These are phyloP conservation scores for Orbilia ellipsospora DNA, from an alignment of 2,329 filamentous ascomycete species.

Conservation along the genomic window DNA sequence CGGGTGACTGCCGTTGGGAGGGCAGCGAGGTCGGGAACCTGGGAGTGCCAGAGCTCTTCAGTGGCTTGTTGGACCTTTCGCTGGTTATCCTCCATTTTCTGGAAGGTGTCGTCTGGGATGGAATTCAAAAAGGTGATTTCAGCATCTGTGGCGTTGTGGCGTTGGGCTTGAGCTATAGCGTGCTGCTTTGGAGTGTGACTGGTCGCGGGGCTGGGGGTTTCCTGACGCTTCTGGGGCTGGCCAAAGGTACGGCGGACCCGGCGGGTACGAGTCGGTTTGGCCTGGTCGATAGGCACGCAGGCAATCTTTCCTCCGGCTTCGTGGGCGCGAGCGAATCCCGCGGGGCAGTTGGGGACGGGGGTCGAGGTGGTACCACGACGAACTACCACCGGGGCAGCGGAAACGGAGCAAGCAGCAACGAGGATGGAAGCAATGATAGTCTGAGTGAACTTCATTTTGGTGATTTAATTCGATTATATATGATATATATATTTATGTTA, in stretches of 20 bases:
- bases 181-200: constrained; percentile 27
- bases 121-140: constrained; percentile 23
- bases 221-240: neutral
- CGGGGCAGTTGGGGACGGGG: neutral
- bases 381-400: constrained; percentile 6
- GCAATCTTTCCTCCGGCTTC: neutral
- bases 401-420: constrained; percentile 12
- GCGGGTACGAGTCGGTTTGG: neutral
- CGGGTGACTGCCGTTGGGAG: constrained; percentile 13
- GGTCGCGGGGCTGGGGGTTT: neutral
- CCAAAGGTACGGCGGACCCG: neutral
- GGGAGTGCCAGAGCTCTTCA: constrained; percentile 63
- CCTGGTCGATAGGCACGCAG: neutral
- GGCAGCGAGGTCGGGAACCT: constrained; percentile 22
- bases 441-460: constrained; percentile 46
- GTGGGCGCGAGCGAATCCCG: neutral
- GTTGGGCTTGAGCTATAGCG: constrained; percentile 20
- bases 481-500: constrained; percentile 6
- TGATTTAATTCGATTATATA: constrained; percentile 9
- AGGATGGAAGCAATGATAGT: constrained; percentile 18
- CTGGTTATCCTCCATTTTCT: constrained; percentile 61
- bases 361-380: too few species aligned
- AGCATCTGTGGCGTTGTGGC: constrained; percentile 32
- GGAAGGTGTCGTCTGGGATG: constrained; percentile 21
- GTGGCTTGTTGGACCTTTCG: constrained; percentile 63